A percentile compares a stretch with the other conserved stretches of the same genome.
These are phyloP conservation scores for Creolimax fragrantissima DNA, from an alignment of 78 protist species.

Conservation along the genomic window DNA sequence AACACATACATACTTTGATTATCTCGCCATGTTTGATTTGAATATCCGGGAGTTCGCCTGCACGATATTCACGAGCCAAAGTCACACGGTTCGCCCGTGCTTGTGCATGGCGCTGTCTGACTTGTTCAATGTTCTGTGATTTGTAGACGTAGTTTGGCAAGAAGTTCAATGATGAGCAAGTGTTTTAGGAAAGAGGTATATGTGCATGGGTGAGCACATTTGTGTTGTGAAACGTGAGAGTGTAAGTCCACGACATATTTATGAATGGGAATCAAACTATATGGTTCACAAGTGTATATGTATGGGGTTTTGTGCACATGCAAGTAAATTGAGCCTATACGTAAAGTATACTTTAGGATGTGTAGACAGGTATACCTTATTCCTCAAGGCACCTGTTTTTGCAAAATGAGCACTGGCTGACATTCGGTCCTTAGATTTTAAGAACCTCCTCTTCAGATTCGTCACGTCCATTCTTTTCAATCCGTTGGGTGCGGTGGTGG, in stretches of 20 bases:
- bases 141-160: background rate
- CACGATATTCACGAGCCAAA: background rate
- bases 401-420: background rate
- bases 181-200: background rate
- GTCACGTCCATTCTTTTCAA: background rate
- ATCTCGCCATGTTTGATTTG: background rate
- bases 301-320: background rate
- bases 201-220: background rate
- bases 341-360: background rate
- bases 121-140: background rate
- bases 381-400: background rate
- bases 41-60: background rate
- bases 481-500: background rate
- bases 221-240: background rate
- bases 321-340: background rate
- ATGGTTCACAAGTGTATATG: background rate
- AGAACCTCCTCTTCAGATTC: background rate
- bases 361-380: background rate
- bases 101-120: background rate
- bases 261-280: background rate
- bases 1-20: background rate
- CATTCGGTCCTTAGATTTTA: background rate
- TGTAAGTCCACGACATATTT: background rate
- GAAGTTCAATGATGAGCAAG: background rate
- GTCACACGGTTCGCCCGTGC: background rate